These are phyloP conservation scores for Saturnispora diversa DNA, from an alignment of 805 yeast genomes.

Conservation along the genomic window DNA sequence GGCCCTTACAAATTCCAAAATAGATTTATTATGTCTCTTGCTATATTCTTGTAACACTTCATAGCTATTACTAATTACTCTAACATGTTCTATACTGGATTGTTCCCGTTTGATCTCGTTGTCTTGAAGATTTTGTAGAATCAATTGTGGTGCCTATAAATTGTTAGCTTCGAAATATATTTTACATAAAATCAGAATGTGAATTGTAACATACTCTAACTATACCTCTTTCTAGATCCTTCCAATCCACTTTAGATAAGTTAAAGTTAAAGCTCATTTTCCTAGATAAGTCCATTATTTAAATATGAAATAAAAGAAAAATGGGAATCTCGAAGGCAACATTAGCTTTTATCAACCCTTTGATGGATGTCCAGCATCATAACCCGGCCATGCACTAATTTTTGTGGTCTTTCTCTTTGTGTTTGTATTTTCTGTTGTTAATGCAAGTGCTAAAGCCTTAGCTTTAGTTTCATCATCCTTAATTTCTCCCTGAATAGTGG, in stretches of 20 bases:
- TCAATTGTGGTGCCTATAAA: slow-evolving; percentile 15
- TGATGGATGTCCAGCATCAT: slow-evolving; percentile 56
- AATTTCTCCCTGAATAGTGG: slow-evolving; percentile 13
- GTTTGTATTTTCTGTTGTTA: slow-evolving; percentile 13
- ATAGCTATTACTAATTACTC: slow-evolving; percentile 9
- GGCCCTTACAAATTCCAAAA: slow-evolving; percentile 1
- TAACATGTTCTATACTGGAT: slow-evolving; percentile 8
- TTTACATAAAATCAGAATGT: not conserved
- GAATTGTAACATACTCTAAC: slow-evolving; percentile 23
- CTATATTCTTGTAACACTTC: slow-evolving; percentile 15
- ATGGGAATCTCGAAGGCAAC: not conserved
- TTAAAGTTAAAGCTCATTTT: slow-evolving; percentile 14
- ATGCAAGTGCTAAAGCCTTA: slow-evolving; percentile 12
- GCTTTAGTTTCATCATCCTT: slow-evolving; percentile 12
- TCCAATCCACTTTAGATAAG: slow-evolving; percentile 23
- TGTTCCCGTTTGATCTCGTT: not conserved
- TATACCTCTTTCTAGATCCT: slow-evolving; percentile 21
- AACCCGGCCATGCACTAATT: slow-evolving; percentile 54
- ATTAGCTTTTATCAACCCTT: slow-evolving; percentile 9
- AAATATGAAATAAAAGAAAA: not conserved
- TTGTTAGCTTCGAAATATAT: not conserved
- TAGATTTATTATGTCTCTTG: slow-evolving; percentile 13
- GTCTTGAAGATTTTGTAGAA: slow-evolving; percentile 8
- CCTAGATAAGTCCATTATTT: slow-evolving; percentile 8
- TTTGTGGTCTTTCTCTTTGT: slow-evolving; percentile 4